Evolutionary conservation across 768 basidiomycete genomes (phyloP).

Genomic region (Russula dissimulans): DNA sequence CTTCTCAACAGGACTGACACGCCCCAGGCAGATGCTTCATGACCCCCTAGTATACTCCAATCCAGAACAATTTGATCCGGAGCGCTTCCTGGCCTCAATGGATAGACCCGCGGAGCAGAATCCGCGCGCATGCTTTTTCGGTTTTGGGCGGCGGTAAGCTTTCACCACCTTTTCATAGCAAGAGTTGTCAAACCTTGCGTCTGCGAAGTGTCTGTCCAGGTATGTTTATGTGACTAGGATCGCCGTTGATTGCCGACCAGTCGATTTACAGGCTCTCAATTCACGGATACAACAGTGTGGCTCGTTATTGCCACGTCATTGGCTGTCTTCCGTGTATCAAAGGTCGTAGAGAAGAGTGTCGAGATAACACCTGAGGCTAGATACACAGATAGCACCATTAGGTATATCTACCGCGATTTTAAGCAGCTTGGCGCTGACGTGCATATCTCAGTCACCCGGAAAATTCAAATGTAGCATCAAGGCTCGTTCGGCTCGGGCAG

Average conservation of each 20-base stretch:
- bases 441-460: neutral
- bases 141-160: conserved; percentile 21
- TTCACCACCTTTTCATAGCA: neutral
- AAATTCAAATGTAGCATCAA: neutral
- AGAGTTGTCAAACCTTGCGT: neutral
- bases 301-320: conserved; percentile 1
- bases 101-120: conserved; percentile 14
- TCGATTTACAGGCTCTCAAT: neutral
- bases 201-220: conserved; percentile 1
- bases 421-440: neutral
- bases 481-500: neutral
- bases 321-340: conserved; percentile 12
- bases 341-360: conserved; percentile 2
- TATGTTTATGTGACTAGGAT: neutral
- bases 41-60: conserved; percentile 22
- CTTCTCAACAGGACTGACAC: neutral
- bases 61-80: conserved; percentile 24
- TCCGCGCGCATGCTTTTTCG: conserved; percentile 17
- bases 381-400: neutral
- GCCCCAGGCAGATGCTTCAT: conserved; percentile 24
- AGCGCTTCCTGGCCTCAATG: conserved; percentile 21
- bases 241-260: neutral
- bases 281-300: conserved; percentile 11
- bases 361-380: neutral
- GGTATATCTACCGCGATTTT: neutral